Percentiles rank a stretch among this genome's conserved stretches.
Evolutionary conservation across 2,329 filamentous ascomycete species (phyloP).

Genomic region (Trichoderma brevicompactum): DNA sequence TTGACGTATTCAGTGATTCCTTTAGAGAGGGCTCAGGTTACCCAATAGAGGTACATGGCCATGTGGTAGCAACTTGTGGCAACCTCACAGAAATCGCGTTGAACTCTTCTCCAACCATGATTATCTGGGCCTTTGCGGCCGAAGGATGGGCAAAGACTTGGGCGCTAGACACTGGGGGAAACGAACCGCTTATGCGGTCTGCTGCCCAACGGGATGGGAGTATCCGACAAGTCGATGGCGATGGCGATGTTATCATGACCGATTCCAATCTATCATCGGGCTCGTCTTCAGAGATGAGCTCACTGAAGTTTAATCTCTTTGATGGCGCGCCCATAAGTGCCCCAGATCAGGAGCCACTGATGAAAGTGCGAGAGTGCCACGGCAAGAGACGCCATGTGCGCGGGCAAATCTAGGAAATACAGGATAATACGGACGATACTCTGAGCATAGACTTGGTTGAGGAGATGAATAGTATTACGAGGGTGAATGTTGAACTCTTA

Average conservation of each 20-base stretch:
- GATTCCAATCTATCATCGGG: conserved; percentile 6
- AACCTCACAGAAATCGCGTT: conserved; percentile 42
- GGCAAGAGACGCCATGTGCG: conserved; percentile 13
- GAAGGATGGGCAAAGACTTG: conserved; percentile 43
- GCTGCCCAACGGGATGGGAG: conserved; percentile 41
- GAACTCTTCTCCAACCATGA: conserved; percentile 41
- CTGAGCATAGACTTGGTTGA: conserved; percentile 42
- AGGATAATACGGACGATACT: conserved; percentile 33
- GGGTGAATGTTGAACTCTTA: conserved; percentile 46
- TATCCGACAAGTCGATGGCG: conserved; percentile 39
- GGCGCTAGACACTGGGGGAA: conserved; percentile 38
- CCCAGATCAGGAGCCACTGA: not conserved
- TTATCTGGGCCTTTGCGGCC: conserved; percentile 43
- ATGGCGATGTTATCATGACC: conserved; percentile 41
- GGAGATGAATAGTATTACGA: conserved; percentile 43
- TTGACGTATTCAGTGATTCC: conserved; percentile 32
- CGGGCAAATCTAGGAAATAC: conserved; percentile 26
- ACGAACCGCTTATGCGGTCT: conserved; percentile 31
- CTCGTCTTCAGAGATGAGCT: conserved; percentile 5
- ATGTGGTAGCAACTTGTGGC: conserved; percentile 40
- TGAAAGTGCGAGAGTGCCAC: not conserved
- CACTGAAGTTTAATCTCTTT: conserved; percentile 23
- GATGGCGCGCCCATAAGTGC: conserved; percentile 15
- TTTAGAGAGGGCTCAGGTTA: conserved; percentile 32
- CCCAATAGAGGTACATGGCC: conserved; percentile 41